phyloP scores from a whole-genome alignment of 176 grass and related monocot species.

The Puccinellia tenuiflora region DNA sequence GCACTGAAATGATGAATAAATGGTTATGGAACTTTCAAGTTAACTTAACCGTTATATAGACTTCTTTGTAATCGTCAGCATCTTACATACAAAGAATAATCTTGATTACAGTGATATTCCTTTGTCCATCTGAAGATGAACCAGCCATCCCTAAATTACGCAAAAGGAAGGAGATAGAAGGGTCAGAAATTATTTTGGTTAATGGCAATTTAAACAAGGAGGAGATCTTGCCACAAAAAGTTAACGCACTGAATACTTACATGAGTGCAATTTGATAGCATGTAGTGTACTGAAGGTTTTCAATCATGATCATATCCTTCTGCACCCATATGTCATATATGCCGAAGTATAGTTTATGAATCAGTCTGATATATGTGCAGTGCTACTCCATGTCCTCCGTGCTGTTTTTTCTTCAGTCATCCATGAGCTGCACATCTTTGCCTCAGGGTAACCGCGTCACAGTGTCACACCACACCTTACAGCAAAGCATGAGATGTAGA shows the following conservation, averaged over 20 bases:
- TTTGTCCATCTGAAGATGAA: slow-evolving; percentile 33
- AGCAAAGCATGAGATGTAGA: background rate
- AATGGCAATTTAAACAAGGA: background rate
- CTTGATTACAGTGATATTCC: slow-evolving; percentile 16
- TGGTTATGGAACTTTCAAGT: slow-evolving; percentile 1
- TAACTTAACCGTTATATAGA: background rate
- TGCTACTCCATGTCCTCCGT: background rate
- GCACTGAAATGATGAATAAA: slow-evolving; percentile 20
- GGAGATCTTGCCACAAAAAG: background rate
- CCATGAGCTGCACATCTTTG: background rate
- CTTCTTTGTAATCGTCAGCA: slow-evolving; percentile 2
- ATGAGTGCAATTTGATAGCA: background rate
- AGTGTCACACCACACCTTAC: background rate
- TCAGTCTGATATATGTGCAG: background rate
- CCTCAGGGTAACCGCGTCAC: background rate
- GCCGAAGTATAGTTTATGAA: background rate
- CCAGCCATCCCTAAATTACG: slow-evolving; percentile 5
- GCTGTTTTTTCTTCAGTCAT: background rate
- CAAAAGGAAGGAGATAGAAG: background rate
- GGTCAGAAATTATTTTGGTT: slow-evolving; percentile 6
- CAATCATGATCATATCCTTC: background rate
- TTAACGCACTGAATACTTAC: slow-evolving; percentile 7
- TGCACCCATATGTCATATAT: slow-evolving; percentile 10
- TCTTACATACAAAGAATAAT: slow-evolving; percentile 23
- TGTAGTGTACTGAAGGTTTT: slow-evolving; percentile 5